Evolutionary conservation across 495 filamentous ascomycete species (phyloP), one percentile per base, ranked within the genome.

Genomic region (Penicillium robsamsonii): DNA sequence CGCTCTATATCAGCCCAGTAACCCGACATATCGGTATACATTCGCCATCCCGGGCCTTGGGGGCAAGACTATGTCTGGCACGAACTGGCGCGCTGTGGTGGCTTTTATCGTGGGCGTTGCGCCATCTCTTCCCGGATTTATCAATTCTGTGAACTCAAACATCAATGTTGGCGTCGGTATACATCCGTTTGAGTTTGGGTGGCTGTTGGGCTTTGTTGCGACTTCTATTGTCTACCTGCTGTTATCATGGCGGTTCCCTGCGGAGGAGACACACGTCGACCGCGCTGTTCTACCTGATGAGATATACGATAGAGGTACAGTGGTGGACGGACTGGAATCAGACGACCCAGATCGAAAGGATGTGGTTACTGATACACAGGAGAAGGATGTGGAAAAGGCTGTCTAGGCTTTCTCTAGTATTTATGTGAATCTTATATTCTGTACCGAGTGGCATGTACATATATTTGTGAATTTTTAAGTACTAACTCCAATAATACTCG

Each of bases 21-120:
- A 66, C 31, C 66, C 63, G 27, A 72, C 57, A 4, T 78, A 82
- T 40, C 73, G 81, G 12, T 89, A 88, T 69, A 65, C 70, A 10
- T 82, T 80, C 62, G 64, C 62, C 6, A n/a, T 64, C 1, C 57
- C 54, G 2, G 55, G 57, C 1, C 20, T 63, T 10, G 18, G 46
- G 0, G 54, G 48, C 2, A 52, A 58, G 15, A 43, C 48, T 0
- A 25, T 60, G 0, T 62, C 37, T 6, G 82, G 85, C 5, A 70
- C 82, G 30, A 90, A 91, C 61, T 89, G 82, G 84, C 81, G 86
- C 13, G 87, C 87, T 0, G 59, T 83, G 17, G 67, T 83, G 9
- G 80, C 85, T 6, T 87, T 90, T 62, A 31, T 90, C 31, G 74
- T 84, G 12, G 81, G 84, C 24, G 81, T 89, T 6, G 77, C 75